phyloP scores from a whole-genome alignment of 2,329 filamentous ascomycete species.

The Hypoxylon sp. region DNA sequence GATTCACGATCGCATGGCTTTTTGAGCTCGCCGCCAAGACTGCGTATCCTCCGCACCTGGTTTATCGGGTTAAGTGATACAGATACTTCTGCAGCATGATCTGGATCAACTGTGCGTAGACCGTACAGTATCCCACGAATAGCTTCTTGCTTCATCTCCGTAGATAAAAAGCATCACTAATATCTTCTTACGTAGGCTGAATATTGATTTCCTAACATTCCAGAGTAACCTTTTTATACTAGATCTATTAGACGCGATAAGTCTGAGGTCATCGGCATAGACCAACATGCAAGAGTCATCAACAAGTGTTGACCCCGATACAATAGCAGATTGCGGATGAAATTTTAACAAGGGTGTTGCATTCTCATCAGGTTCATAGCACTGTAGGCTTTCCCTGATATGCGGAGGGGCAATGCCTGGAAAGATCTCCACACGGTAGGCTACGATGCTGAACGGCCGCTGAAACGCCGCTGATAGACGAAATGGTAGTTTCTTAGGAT shows the following conservation, averaged over 20 bases:
- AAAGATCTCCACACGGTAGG: background rate
- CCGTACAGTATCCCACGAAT: background rate
- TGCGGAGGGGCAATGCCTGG: background rate
- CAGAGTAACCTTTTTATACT: background rate
- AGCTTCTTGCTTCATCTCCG: background rate
- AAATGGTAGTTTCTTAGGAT: background rate
- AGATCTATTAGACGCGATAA: background rate
- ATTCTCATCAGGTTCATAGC: background rate
- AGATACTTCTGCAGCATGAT: constrained; percentile 14
- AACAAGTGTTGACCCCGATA: background rate
- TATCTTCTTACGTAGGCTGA: constrained; percentile 11
- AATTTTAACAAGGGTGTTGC: background rate
- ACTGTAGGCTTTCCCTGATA: background rate
- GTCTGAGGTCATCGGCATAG: background rate
- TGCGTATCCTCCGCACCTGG: constrained; percentile 22
- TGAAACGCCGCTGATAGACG: background rate
- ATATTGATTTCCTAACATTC: background rate
- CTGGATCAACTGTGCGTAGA: constrained; percentile 9
- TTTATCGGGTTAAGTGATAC: constrained; percentile 30
- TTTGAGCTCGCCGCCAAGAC: constrained; percentile 23
- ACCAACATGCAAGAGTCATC: background rate
- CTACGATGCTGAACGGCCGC: background rate
- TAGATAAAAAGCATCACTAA: background rate
- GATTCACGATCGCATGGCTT: constrained; percentile 23
- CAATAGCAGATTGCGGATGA: background rate